Evolutionary conservation across 108 stramenopile genomes (phyloP).

Genomic region (Aurantiochytrium sp.): DNA sequence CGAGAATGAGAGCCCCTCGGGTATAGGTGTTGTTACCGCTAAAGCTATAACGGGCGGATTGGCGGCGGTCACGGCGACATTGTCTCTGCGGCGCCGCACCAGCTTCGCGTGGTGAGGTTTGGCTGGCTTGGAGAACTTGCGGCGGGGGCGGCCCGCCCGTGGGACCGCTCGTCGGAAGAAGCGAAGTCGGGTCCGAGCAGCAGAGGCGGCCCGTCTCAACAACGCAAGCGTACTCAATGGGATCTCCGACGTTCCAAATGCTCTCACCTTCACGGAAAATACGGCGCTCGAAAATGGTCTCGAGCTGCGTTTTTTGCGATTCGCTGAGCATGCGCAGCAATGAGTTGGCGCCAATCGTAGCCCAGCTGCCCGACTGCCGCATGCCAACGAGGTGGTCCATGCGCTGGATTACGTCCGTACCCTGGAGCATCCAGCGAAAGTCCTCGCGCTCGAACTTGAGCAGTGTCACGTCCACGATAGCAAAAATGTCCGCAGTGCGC

Average conservation of each 20-base stretch:
- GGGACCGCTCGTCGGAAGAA: too few species aligned
- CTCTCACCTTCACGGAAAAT: neutral
- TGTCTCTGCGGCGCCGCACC: neutral
- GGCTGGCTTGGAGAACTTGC: too few species aligned
- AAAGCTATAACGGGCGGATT: neutral
- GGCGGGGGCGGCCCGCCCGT: too few species aligned
- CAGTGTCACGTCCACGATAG: neutral
- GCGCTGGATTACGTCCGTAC: neutral
- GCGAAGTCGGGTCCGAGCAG: neutral
- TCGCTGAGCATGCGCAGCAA: neutral
- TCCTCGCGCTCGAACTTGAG: slow-evolving; percentile 16
- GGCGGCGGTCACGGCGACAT: neutral
- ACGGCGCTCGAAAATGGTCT: neutral
- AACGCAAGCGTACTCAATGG: neutral
- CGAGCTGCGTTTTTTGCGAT: slow-evolving; percentile 29
- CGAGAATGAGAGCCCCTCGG: slow-evolving; percentile 10
- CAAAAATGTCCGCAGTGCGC: slow-evolving; percentile 21
- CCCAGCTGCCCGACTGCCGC: slow-evolving; percentile 17
- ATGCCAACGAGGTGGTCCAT: slow-evolving; percentile 11
- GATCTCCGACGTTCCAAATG: slow-evolving; percentile 5
- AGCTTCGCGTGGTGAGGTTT: too few species aligned
- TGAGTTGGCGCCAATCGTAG: neutral
- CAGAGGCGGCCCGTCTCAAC: neutral
- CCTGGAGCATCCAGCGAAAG: slow-evolving; percentile 26
- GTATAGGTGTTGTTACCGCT: neutral